phyloP scores from a whole-genome alignment of 1,284 basidiomycete species.

The Vanrija sp. region DNA sequence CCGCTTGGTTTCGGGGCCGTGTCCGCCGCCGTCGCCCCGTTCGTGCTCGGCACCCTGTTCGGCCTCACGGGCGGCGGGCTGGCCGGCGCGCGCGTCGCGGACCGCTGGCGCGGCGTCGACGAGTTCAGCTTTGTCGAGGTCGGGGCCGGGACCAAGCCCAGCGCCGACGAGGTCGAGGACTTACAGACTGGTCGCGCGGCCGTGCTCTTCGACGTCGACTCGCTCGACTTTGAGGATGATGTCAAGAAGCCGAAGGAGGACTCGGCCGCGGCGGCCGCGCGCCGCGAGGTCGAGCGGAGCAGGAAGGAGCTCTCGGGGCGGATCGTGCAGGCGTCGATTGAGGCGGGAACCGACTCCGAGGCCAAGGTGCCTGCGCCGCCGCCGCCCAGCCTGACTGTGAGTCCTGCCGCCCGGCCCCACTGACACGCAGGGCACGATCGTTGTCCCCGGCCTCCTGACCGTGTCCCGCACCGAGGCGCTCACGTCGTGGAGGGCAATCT shows the following conservation, averaged over 20 bases:
- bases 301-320: slow-evolving; percentile 8
- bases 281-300: slow-evolving; percentile 4
- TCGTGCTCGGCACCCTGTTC: slow-evolving; percentile 54
- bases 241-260: slow-evolving; percentile 12
- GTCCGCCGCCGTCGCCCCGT: slow-evolving; percentile 49
- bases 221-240: slow-evolving; percentile 14
- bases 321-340: slow-evolving; percentile 4
- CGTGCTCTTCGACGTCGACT: slow-evolving; percentile 3
- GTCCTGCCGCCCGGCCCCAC: slow-evolving; percentile 4
- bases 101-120: slow-evolving; percentile 54
- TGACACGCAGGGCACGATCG: slow-evolving; percentile 45
- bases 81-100: slow-evolving; percentile 52
- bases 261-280: slow-evolving; percentile 5
- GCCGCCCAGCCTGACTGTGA: slow-evolving; percentile 44
- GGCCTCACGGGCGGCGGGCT: slow-evolving; percentile 55
- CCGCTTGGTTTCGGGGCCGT: slow-evolving; percentile 49
- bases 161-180: slow-evolving; percentile 41
- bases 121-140: slow-evolving; percentile 53
- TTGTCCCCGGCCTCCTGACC: slow-evolving; percentile 52
- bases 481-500: slow-evolving; percentile 45
- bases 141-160: slow-evolving; percentile 38
- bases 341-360: slow-evolving; percentile 1
- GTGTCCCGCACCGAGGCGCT: slow-evolving; percentile 50
- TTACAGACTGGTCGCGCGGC: slow-evolving; percentile 19
- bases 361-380: neutral